Evolutionary conservation across 495 filamentous ascomycete genomes (phyloP), one percentile per base, ranked within the genome.

Genomic region (Aspergillus sclerotiicarbonarius): DNA sequence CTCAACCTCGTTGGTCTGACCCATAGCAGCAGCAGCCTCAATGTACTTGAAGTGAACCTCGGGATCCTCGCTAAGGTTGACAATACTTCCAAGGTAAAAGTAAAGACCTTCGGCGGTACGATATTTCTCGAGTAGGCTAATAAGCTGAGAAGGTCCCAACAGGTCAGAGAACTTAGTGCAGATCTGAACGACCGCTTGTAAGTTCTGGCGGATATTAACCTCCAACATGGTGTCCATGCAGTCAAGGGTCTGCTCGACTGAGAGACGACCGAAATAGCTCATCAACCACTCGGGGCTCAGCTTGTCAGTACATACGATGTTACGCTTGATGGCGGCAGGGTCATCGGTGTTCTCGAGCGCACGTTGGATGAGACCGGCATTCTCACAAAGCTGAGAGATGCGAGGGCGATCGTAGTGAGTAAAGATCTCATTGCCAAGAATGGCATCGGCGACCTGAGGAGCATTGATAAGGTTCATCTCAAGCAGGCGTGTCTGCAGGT

Each of bases 41-140:
- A 99, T 95, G 73, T 99, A 99, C 81, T 99, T 99, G 86, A 96
- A 99, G 72, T 90, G 86, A 41, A 99, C 94, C 66, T 99, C 95
- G 20, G 87, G 76, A 66, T 99, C 95, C 72, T 97, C 90, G 59
- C 90, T 95, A 21, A 99, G 76, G 70, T 99, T 99, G 74, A 99
- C 94, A 61, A 99, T 92, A 68, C 91, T 94, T 51, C 92, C 93
- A 53, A 99, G 84, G 76, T 96, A 99, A 80, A 93, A 96, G 82
- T 94, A 99, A 15, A 99, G 84, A 70, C 94, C 94, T 73, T 99
- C 94, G 30, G 90, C 87, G 31, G 92, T 97, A 68, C 92, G 90
- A 77, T 97, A 96, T 73, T 92, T 96, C 78, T 99, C 95, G 54
- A 99, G 86, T 3, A 99, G 84, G 59, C 94, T 90, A 59, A 99